Percentiles rank a stretch among this genome's conserved stretches.
Evolutionary conservation across 73 alveolate species (phyloP).

Genomic region (Tetrahymena thermophila): DNA sequence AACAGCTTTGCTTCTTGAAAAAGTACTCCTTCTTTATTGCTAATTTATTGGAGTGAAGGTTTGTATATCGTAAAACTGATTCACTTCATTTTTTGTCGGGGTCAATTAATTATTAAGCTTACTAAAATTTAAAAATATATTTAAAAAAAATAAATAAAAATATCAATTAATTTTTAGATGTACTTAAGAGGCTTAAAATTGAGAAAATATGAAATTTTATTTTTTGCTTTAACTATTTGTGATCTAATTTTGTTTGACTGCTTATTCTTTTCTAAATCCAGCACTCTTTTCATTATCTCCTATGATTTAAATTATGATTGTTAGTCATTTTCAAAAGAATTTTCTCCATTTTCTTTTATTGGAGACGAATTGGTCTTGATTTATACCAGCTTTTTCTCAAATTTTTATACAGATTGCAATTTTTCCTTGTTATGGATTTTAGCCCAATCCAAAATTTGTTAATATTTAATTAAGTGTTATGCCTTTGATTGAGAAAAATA

Average conservation of each 20-base stretch:
- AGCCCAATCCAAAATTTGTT: not conserved
- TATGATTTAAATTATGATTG: not conserved
- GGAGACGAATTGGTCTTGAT: not conserved
- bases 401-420: not conserved
- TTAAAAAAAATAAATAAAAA: not conserved
- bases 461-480: not conserved
- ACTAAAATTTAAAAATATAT: not conserved
- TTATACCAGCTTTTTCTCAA: not conserved
- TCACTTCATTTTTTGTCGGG: not conserved
- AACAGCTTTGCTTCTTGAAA: not conserved
- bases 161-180: not conserved
- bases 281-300: not conserved
- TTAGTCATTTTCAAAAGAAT: not conserved
- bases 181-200: not conserved
- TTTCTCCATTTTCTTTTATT: not conserved
- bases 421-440: not conserved
- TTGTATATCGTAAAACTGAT: not conserved
- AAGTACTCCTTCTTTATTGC: not conserved
- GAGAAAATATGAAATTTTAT: not conserved
- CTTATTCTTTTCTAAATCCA: not conserved
- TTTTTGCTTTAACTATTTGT: not conserved
- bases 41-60: not conserved
- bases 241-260: not conserved
- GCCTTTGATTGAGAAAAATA: not conserved
- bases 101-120: not conserved